Base-by-base conservation (phyloP, 805 yeast genomes). In the Metschnikowia picachoensis region DNA sequence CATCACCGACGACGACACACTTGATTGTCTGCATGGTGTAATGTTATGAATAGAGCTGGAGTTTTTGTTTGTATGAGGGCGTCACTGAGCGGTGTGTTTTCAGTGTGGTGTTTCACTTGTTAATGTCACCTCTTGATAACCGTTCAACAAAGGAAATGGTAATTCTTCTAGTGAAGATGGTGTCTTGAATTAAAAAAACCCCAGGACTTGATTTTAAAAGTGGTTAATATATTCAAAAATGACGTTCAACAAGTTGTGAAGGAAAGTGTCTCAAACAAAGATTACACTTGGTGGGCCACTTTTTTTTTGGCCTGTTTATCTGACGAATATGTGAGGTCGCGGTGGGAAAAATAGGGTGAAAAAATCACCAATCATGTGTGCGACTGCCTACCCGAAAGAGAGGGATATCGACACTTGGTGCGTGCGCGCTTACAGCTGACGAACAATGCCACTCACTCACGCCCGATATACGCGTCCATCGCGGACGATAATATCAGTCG, bases 1-100 rank as follows among this genome's bases (percentile, higher is more conserved):
- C 99, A 73, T 94, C 99, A 56, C 99, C 99, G 46, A 94, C 98
- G 55, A 92, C 97, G 56, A 94, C 98, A 78, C 98, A 94, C 72
- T 92, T 92, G 67, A 87, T 77, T 49, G 83, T 75, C 63, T 76
- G 79, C 80, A 77, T 77, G 37, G 4, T 20, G 6, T 20, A 6
- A 20, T 20, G 20, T 20, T 20, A 20, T 20, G 20, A 20, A 20
- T 20, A 20, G 20, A 20, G 20, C 20, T 20, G 2, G 20, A 9
- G 15, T 8, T 25, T 8, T 35, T 35, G 14, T 11, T 12, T 12
- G 6, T 9, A 20, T 14, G 28, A 35, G 14, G 39, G 35, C 20
- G 38, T 17, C 35, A 29, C 39, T 41, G 34, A 30, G 12, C 17
- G 29, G 43, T 13, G 34, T 10, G 20, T 13, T 13, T 35, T 40